Percentiles rank a stretch among this genome's conserved stretches.
Conservation (phyloP, 2,329 filamentous ascomycete species). For the Trichoderma sp. region DNA sequence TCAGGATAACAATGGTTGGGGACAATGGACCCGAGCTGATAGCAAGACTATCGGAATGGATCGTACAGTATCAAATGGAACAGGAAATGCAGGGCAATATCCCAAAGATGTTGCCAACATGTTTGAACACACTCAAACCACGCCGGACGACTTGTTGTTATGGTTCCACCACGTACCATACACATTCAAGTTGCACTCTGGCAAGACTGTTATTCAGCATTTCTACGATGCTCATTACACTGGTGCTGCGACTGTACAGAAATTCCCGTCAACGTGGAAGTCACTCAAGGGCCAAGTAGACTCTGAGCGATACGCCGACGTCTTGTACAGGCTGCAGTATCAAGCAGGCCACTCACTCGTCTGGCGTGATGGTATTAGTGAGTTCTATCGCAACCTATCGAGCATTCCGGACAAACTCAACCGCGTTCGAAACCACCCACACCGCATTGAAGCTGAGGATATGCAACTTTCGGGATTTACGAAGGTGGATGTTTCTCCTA, state of each 20-base stretch:
- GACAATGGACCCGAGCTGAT: constrained; percentile 58
- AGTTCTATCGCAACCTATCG: constrained; percentile 64
- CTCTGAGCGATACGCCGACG: constrained; percentile 58
- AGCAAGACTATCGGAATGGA: constrained; percentile 66
- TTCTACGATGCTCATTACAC: constrained; percentile 65
- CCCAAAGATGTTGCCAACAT: constrained; percentile 57
- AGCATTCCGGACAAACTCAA: constrained; percentile 57
- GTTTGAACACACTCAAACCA: constrained; percentile 63
- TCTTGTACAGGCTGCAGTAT: constrained; percentile 60
- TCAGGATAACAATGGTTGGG: constrained; percentile 47
- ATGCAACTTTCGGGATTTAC: constrained; percentile 64
- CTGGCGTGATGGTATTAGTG: constrained; percentile 67
- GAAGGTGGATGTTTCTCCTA: constrained; percentile 54
- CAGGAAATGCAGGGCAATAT: constrained; percentile 66
- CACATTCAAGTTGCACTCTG: constrained; percentile 60
- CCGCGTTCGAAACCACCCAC: constrained; percentile 62
- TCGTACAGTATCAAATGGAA: constrained; percentile 67
- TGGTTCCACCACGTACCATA: constrained; percentile 78
- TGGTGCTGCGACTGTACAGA: constrained; percentile 61
- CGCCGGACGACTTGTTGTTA: constrained; percentile 66
- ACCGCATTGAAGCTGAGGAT: constrained; percentile 68
- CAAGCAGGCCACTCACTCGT: constrained; percentile 70
- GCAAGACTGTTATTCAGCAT: constrained; percentile 68
- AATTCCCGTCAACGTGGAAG: constrained; percentile 57
- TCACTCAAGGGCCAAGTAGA: constrained; percentile 59